Base-by-base conservation (phyloP, 2,329 filamentous ascomycete species). In the Kalaharituber pfeilii region DNA sequence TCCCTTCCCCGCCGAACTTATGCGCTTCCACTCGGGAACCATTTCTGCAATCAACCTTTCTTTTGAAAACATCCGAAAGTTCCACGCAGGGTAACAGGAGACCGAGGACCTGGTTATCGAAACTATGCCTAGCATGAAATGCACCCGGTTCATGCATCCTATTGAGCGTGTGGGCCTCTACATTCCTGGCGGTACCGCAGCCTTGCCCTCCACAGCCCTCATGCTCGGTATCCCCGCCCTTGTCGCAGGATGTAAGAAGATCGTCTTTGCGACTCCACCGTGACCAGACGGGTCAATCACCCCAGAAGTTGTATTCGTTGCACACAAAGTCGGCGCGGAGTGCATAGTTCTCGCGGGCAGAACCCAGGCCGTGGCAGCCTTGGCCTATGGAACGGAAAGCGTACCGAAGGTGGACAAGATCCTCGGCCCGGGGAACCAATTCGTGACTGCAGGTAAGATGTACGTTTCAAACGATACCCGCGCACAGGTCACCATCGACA, bases 351-450 rank as follows among this genome's bases (percentile, higher is more conserved):
- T 98, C 24, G 91, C 91, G 9, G 91, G 91, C 58, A 91, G 91
- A 58, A 91, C 89, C 0, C 91, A 98, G 71, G 91, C 91, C 42
- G 81, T 98, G 33, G 91, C 89, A 20, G 91, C 91, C 49, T 84
- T 98, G 81, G 91, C 91, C 1, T 98, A 98, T 70, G 91, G 91
- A 49, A 98, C 91, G 0, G 84, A 95, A 69, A 89, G 81, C 63
- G 80, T 98, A 51, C 85, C 75, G 68, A 98, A 98, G 73, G 91
- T 98, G 6, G 91, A 98, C 75, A 98, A 98, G 78, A 95, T 98
- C 63, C 79, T 96, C 11, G 91, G 91, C 0, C 91, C 91, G 2
- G 91, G 91, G 30, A 98, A 98, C 70, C 91, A 96, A 69, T 98
- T 96, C 66, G 91, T 98, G 39, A 98, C 91, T 0, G 91, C 91